phyloP scores from a whole-genome alignment of 306 rosid genomes.

The Castanea mollissima region DNA sequence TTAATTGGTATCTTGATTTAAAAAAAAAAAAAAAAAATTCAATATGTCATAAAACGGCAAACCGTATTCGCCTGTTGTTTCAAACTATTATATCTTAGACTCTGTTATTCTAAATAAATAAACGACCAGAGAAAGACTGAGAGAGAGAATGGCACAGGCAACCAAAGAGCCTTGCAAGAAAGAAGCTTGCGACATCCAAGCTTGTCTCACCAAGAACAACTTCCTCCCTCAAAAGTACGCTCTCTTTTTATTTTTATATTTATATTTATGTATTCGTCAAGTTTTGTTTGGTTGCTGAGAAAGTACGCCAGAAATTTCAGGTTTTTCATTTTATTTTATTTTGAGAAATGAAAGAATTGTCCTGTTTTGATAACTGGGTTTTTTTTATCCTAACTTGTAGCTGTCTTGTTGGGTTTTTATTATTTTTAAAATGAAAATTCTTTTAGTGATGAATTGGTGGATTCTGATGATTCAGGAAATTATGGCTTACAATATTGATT shows the following conservation, averaged over 20 bases:
- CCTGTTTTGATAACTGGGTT: too few relatives aligned
- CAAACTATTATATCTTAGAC: too few relatives aligned
- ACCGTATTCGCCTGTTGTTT: too few relatives aligned
- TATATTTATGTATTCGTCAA: not conserved
- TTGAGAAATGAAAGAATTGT: not conserved
- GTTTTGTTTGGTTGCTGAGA: not conserved
- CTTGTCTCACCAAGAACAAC: conserved; percentile 84
- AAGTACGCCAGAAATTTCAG: not conserved
- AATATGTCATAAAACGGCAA: too few relatives aligned
- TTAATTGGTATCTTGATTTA: too few relatives aligned
- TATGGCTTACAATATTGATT: not conserved
- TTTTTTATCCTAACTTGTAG: too few relatives aligned
- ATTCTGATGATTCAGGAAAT: not conserved
- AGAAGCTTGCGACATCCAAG: conserved; percentile 92
- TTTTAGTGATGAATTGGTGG: not conserved
- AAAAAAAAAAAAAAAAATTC: too few relatives aligned
- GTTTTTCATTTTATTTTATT: not conserved
- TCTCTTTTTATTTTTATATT: not conserved
- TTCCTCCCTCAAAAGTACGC: conserved; percentile 68
- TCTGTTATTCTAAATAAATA: too few relatives aligned
- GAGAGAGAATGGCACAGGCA: conserved; percentile 45
- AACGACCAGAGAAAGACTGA: too few relatives aligned
- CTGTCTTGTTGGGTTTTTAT: too few relatives aligned
- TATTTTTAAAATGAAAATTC: not conserved
- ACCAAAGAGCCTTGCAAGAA: conserved; percentile 94